Base-by-base conservation (phyloP, 176 grass and related monocot species). In the Luzula sylvatica region DNA sequence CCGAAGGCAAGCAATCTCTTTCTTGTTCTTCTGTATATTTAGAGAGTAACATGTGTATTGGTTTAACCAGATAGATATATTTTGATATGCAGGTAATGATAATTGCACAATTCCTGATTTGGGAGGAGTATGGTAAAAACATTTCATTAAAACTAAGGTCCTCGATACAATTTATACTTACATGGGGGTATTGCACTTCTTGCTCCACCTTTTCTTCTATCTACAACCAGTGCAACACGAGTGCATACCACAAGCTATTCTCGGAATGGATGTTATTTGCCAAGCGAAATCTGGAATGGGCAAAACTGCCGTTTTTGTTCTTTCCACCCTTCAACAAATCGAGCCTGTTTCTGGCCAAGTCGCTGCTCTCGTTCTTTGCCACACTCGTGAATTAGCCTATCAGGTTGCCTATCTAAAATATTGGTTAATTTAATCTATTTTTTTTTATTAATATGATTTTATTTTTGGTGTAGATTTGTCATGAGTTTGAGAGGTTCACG, bases 251-350 rank as follows among this genome's bases (percentile, higher is more conserved):
- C 93, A 99, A 92, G 93, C 93, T 72, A 87, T 92, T 64, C 81
- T 99, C 38, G 93, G 93, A 51, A 99, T 99, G 93, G 93, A 99
- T 62, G 86, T 99, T 40, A 83, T 92, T 56, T 99, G 93, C 30
- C 93, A 99, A 99, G 93, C 93, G 26, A 99, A 99, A 55, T 99
- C 86, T 47, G 93, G 93, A 35, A 99, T 99, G 93, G 93, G 93
- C 14, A 99, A 92, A 75, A 92, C 93, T 49, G 93, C 93, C 13
- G 93, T 99, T 15, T 99, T 99, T 55, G 93, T 99, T 44, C 78
- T 99, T 20, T 92, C 93, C 14, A 75, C 75, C 63, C 93, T 99
- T 56, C 86, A 92, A 50, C 86, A 99, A 67, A 99, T 99, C 13
- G 92, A 98, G 48, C 85, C 85, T 15, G 75, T 86, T 55, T 58